Percentiles rank a stretch among this genome's conserved stretches.
phyloP scores from a whole-genome alignment of 352 stramenopile species.

The Phytophthora hybrid region DNA sequence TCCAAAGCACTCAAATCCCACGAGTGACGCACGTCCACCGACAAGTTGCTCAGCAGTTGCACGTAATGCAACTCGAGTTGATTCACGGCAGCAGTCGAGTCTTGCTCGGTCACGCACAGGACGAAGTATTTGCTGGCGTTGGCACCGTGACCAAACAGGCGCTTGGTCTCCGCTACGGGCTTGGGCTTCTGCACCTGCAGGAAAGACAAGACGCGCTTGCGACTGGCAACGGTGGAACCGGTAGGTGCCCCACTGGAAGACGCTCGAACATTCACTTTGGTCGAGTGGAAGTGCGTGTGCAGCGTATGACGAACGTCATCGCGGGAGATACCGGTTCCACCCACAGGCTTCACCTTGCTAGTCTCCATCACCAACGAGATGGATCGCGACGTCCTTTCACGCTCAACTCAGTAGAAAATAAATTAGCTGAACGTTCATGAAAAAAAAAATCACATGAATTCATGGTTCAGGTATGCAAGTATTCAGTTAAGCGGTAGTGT shows the following conservation, averaged over 20 bases:
- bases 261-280: conserved; percentile 38
- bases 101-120: conserved; percentile 69
- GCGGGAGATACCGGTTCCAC: conserved; percentile 53
- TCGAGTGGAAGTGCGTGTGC: conserved; percentile 71
- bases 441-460: background rate
- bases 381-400: conserved; percentile 30
- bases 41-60: conserved; percentile 70
- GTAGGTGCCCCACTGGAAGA: background rate
- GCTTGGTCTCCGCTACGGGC: conserved; percentile 56
- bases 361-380: conserved; percentile 20
- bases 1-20: conserved; percentile 64
- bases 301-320: conserved; percentile 73
- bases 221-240: conserved; percentile 3
- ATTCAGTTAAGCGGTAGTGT: conserved; percentile 5
- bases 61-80: conserved; percentile 67
- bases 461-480: conserved; percentile 6
- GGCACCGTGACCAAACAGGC: conserved; percentile 52
- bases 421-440: too few species aligned
- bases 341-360: conserved; percentile 39
- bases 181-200: conserved; percentile 78
- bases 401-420: too few species aligned
- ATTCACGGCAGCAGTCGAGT: conserved; percentile 35
- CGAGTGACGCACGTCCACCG: conserved; percentile 69
- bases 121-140: conserved; percentile 66
- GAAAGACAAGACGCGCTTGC: conserved; percentile 66